phyloP scores from a whole-genome alignment of 1,284 basidiomycete species.

The Sanghuangporus baumii region DNA sequence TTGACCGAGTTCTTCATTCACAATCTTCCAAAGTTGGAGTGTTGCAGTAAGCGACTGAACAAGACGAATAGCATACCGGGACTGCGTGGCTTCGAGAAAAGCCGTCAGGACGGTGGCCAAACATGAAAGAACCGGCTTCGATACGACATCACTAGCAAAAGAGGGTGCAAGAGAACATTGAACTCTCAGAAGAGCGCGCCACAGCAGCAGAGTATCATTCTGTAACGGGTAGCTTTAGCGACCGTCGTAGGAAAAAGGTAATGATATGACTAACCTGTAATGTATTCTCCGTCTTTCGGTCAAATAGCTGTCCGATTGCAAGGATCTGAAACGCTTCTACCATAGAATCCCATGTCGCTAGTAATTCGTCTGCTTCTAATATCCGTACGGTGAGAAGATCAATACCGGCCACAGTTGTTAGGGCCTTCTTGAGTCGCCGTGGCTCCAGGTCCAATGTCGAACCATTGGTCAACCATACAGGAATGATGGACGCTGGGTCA shows the following conservation, averaged over 20 bases:
- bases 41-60: slow-evolving; percentile 1
- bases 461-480: slow-evolving; percentile 5
- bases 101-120: background rate
- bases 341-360: slow-evolving; percentile 4
- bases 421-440: background rate
- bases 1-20: background rate
- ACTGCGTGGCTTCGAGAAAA: background rate
- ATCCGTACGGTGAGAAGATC: background rate
- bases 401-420: background rate
- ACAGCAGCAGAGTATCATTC: slow-evolving; percentile 1
- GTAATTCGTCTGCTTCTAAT: slow-evolving; percentile 2
- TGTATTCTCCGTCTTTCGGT: background rate
- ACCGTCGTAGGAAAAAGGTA: background rate
- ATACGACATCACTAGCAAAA: background rate
- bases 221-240: background rate
- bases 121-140: background rate
- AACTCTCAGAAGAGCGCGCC: slow-evolving; percentile 6
- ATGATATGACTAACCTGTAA: background rate
- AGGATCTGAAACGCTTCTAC: background rate
- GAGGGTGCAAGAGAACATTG: background rate
- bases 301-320: background rate
- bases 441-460: background rate
- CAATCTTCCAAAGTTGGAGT: slow-evolving; percentile 8
- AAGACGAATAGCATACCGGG: background rate
- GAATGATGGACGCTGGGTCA: background rate